phyloP scores from a whole-genome alignment of 2,329 filamentous ascomycete genomes.

The Exophiala bonariae region DNA sequence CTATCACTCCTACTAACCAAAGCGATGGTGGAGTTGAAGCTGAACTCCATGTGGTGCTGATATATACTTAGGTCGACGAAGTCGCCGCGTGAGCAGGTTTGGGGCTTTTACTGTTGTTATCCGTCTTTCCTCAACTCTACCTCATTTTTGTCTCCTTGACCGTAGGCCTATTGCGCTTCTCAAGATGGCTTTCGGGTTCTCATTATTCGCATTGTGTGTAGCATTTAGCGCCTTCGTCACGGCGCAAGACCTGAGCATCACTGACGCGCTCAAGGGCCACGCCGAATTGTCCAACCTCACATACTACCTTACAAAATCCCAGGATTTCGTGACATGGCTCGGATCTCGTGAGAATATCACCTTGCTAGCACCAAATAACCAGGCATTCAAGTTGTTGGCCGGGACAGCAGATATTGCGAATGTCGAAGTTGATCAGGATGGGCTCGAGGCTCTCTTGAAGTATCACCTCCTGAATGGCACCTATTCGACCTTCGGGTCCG shows the following conservation, averaged over 20 bases:
- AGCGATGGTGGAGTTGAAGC: too few species aligned
- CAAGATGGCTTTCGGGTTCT: background rate
- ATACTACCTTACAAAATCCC: conserved; percentile 7
- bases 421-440: background rate
- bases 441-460: conserved; percentile 48
- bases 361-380: conserved; percentile 58
- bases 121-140: too few species aligned
- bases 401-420: background rate
- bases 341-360: conserved; percentile 52
- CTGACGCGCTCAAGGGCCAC: conserved; percentile 11
- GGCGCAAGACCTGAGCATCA: conserved; percentile 8
- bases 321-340: conserved; percentile 30
- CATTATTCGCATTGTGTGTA: background rate
- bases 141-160: too few species aligned
- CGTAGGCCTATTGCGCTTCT: too few species aligned
- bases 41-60: too few species aligned
- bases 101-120: too few species aligned
- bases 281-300: conserved; percentile 22
- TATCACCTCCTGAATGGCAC: conserved; percentile 62
- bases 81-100: too few species aligned
- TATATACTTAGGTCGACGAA: too few species aligned
- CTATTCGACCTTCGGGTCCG: conserved; percentile 30
- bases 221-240: conserved; percentile 4
- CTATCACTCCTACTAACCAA: too few species aligned
- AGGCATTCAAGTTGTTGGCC: conserved; percentile 40